These are phyloP conservation scores for Stereum hirsutum DNA, from an alignment of 1,284 basidiomycete genomes.

Conservation along the genomic window DNA sequence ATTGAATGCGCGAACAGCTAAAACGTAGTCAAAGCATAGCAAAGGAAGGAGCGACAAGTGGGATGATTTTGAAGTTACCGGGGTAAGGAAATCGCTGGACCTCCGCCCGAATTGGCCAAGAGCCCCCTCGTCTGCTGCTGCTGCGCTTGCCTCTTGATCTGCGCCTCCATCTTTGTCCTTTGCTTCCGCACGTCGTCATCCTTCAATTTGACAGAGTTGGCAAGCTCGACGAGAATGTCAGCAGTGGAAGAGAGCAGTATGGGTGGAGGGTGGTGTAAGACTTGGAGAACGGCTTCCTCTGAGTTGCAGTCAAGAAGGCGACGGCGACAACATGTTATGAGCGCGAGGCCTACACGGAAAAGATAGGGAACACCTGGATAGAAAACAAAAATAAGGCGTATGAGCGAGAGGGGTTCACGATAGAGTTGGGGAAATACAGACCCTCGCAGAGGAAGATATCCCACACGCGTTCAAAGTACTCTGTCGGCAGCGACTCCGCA, in stretches of 20 bases:
- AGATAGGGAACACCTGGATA: constrained; percentile 76
- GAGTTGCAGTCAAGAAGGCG: constrained; percentile 42
- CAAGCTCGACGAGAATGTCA: constrained; percentile 56
- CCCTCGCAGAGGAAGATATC: constrained; percentile 87
- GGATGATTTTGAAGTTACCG: no score
- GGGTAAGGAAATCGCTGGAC: constrained; percentile 2
- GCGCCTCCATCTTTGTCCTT: constrained; percentile 61
- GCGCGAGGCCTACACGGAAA: constrained; percentile 70
- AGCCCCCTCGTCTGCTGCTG: not conserved
- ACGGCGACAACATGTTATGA: constrained; percentile 60
- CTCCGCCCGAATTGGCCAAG: not conserved
- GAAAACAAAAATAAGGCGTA: constrained; percentile 59
- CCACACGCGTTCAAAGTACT: constrained; percentile 75
- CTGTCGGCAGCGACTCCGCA: constrained; percentile 67
- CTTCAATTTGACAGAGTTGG: constrained; percentile 62
- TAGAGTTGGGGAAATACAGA: constrained; percentile 18
- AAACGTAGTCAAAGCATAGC: no score
- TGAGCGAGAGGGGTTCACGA: no score
- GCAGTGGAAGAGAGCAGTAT: constrained; percentile 44
- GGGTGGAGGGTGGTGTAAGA: constrained; percentile 44
- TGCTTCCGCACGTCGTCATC: constrained; percentile 78
- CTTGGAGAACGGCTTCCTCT: constrained; percentile 38
- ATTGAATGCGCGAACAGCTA: no score
- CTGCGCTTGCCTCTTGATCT: constrained; percentile 43
- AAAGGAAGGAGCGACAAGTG: no score